A percentile compares a stretch with the other conserved stretches of the same genome.
Evolutionary conservation across 345 rosid genomes (phyloP).

Genomic region (Populus alba): DNA sequence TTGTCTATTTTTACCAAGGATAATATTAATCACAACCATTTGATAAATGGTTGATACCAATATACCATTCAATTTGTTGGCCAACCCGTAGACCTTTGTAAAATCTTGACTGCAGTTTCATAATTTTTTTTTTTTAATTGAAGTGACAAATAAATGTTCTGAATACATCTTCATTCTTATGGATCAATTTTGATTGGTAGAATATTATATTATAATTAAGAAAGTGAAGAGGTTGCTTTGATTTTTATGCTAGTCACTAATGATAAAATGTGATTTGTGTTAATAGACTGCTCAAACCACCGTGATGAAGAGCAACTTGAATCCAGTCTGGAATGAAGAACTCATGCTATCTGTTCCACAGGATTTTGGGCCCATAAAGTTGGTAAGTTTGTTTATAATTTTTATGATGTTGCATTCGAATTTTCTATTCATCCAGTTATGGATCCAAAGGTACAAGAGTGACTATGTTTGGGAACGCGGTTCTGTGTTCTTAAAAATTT

Average conservation of each 20-base stretch:
- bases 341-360: constrained; percentile 49
- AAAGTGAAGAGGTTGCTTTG: not conserved
- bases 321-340: constrained; percentile 55
- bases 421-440: not conserved
- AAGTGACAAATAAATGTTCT: not conserved
- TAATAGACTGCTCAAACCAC: constrained; percentile 40
- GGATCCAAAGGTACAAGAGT: not conserved
- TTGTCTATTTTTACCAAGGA: not conserved
- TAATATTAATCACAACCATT: not conserved
- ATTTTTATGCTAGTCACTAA: not conserved
- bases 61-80: not conserved
- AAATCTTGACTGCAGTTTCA: not conserved
- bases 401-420: not conserved
- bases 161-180: not conserved
- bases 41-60: not conserved
- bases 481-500: no score
- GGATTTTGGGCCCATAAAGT: constrained; percentile 41
- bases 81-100: not conserved
- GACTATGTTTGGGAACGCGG: no score
- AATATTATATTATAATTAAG: not conserved
- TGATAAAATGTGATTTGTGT: constrained; percentile 5
- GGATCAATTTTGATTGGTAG: not conserved
- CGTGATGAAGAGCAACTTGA: constrained; percentile 47
- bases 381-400: constrained; percentile 34
- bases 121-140: not conserved